These are phyloP conservation scores for Xylaria multiplex DNA, from an alignment of 2,329 filamentous ascomycete genomes.

Conservation along the genomic window DNA sequence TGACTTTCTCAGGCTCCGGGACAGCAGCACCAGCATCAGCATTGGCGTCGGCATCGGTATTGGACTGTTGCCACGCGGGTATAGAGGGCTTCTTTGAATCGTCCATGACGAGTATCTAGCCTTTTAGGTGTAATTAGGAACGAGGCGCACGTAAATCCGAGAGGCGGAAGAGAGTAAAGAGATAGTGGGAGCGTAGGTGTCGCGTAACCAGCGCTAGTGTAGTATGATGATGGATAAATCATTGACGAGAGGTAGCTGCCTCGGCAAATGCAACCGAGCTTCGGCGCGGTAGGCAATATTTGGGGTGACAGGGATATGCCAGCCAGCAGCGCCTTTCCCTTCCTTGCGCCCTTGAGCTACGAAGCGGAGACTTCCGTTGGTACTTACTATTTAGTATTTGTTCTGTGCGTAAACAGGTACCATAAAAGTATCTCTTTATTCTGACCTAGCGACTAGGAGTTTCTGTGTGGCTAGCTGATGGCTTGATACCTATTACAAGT, in stretches of 20 bases:
- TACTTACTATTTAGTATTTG: too few species aligned
- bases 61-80: constrained; percentile 42
- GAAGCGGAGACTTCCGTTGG: too few species aligned
- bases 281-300: background rate
- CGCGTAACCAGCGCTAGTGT: background rate
- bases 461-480: too few species aligned
- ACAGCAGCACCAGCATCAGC: constrained; percentile 1
- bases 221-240: background rate
- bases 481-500: too few species aligned
- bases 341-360: too few species aligned
- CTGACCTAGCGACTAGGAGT: too few species aligned
- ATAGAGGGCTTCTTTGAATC: constrained; percentile 37
- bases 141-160: background rate
- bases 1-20: constrained; percentile 39
- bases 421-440: too few species aligned
- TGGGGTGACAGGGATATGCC: constrained; percentile 1
- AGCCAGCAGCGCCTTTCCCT: background rate
- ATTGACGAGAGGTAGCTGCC: constrained; percentile 21
- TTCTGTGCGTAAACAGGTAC: too few species aligned
- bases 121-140: background rate
- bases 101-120: constrained; percentile 22
- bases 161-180: background rate
- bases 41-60: constrained; percentile 30
- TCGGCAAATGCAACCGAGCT: constrained; percentile 32
- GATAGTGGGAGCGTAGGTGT: background rate